These are phyloP conservation scores for Phylloboletellus chloephorus DNA, from an alignment of 1,284 basidiomycete genomes.

Conservation along the genomic window DNA sequence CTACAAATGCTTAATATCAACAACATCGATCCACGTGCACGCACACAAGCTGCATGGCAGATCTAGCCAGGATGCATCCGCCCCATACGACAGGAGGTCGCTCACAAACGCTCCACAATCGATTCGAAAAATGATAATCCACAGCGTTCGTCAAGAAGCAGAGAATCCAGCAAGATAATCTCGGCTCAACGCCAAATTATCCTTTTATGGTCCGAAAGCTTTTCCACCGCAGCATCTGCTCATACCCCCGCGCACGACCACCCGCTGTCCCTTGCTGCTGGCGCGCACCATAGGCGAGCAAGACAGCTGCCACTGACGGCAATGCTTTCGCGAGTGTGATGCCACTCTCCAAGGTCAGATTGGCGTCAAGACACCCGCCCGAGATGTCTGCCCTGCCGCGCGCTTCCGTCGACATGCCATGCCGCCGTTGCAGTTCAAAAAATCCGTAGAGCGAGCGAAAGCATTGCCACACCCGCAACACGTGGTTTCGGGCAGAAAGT, in stretches of 20 bases:
- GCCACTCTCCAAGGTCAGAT: constrained; percentile 6
- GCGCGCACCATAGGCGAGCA: constrained; percentile 13
- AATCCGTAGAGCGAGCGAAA: constrained; percentile 1
- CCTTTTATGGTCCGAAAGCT: constrained; percentile 5
- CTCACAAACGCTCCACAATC: neutral
- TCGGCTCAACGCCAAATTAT: neutral
- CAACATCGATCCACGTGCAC: constrained; percentile 2
- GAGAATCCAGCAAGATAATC: constrained; percentile 4
- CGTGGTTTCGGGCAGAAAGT: constrained; percentile 21
- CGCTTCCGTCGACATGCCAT: constrained; percentile 16
- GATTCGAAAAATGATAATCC: constrained; percentile 5
- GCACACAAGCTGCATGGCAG: neutral
- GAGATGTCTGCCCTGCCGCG: constrained; percentile 12
- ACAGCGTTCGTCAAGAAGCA: constrained; percentile 8
- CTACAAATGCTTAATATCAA: constrained; percentile 3
- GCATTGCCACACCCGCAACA: constrained; percentile 20
- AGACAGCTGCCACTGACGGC: neutral
- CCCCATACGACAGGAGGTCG: neutral
- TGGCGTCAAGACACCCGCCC: constrained; percentile 8
- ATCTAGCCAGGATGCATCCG: constrained; percentile 4
- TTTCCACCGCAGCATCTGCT: neutral
- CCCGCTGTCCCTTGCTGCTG: constrained; percentile 9
- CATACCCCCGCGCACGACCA: no score
- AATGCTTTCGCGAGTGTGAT: constrained; percentile 9
- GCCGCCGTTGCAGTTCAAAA: neutral